Percentiles rank a stretch among this genome's conserved stretches.
phyloP scores from a whole-genome alignment of 2,329 filamentous ascomycete species.

The Scytalidium sp. region DNA sequence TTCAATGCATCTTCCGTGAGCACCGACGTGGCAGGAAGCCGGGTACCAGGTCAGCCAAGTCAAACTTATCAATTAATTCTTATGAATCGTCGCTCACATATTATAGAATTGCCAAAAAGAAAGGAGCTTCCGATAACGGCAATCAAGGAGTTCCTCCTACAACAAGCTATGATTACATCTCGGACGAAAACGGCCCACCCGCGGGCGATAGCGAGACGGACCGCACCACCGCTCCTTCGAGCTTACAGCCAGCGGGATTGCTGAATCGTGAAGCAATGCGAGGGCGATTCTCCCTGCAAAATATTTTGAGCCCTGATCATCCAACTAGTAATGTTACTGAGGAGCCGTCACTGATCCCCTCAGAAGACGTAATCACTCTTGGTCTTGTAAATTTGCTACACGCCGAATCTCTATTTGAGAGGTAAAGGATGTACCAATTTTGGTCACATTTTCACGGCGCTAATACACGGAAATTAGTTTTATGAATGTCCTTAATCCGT shows the following conservation, averaged over 20 bases:
- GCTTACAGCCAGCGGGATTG: constrained; percentile 29
- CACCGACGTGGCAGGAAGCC: constrained; percentile 38
- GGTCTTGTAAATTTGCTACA: constrained; percentile 28
- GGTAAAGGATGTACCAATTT: background rate
- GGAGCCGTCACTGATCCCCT: constrained; percentile 25
- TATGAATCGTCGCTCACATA: background rate
- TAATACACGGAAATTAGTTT: constrained; percentile 25
- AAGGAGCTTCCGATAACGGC: background rate
- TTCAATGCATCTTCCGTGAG: constrained; percentile 35
- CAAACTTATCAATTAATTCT: background rate
- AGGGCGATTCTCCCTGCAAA: constrained; percentile 32
- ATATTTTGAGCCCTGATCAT: constrained; percentile 22
- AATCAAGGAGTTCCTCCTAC: background rate
- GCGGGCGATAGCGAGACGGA: background rate
- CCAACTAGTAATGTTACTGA: constrained; percentile 1
- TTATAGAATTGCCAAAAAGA: background rate
- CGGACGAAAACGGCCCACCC: background rate
- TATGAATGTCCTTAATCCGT: constrained; percentile 35
- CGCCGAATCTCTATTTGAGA: background rate
- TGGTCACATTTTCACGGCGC: background rate
- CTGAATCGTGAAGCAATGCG: constrained; percentile 31
- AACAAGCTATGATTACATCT: background rate
- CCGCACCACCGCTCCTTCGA: constrained; percentile 12
- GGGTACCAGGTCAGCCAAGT: constrained; percentile 28
- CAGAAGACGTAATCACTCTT: constrained; percentile 16